Evolutionary conservation across 2,329 filamentous ascomycete genomes (phyloP).

Genomic region (Paraconiothyrium sp.): DNA sequence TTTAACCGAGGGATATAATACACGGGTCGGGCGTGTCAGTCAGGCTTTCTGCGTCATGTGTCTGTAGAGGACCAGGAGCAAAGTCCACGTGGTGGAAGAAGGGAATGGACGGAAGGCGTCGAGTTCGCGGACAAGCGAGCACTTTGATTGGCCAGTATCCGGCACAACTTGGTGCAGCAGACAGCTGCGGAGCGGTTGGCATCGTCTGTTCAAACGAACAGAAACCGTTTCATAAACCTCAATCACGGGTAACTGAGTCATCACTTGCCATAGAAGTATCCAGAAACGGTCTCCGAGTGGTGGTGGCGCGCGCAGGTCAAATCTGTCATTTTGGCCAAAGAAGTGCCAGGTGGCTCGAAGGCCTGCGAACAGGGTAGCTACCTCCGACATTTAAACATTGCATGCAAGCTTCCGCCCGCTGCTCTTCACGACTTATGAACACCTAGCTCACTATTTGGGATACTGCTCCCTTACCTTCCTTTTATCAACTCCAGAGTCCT

Average conservation of each 20-base stretch:
- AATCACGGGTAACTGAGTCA: not conserved
- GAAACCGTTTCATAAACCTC: not conserved
- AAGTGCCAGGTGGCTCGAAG: conserved; percentile 13
- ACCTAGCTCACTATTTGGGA: conserved; percentile 30
- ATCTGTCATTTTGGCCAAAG: conserved; percentile 18
- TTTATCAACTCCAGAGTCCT: conserved; percentile 21
- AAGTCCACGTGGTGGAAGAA: not conserved
- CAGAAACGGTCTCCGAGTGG: conserved; percentile 10
- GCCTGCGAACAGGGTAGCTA: conserved; percentile 20
- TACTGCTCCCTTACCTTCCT: conserved; percentile 38
- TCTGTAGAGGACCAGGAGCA: not conserved
- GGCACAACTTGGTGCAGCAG: conserved; percentile 2
- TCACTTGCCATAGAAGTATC: not conserved
- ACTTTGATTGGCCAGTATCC: conserved; percentile 10
- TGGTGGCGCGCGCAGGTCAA: conserved; percentile 10
- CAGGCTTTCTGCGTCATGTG: not conserved
- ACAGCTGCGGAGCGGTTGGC: not conserved
- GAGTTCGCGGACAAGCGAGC: conserved; percentile 5
- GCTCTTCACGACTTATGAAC: conserved; percentile 29
- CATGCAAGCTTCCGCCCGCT: conserved; percentile 20
- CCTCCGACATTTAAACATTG: conserved; percentile 25
- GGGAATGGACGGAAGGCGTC: not conserved
- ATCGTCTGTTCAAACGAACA: not conserved
- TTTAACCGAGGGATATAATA: conserved; percentile 90
- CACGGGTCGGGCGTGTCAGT: not conserved